phyloP scores from a whole-genome alignment of 306 rosid genomes.

The Quillaja saponaria region DNA sequence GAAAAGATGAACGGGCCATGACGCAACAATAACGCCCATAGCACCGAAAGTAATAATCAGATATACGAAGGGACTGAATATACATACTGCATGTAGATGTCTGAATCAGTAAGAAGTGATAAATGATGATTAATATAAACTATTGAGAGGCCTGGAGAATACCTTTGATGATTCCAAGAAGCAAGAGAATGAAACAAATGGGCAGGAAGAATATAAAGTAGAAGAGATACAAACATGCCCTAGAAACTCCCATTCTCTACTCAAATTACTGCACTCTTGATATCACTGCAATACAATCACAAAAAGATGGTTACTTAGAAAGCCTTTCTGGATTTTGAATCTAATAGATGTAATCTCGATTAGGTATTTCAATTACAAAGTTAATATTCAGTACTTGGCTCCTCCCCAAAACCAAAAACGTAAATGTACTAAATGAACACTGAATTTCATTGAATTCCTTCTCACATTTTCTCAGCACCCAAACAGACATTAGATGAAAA shows the following conservation, averaged over 20 bases:
- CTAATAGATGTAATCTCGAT: no score
- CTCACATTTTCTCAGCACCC: no score
- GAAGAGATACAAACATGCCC: slow-evolving; percentile 9
- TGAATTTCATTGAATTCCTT: no score
- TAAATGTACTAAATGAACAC: no score
- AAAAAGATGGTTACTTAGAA: neutral
- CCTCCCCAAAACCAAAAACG: no score
- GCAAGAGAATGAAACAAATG: slow-evolving; percentile 16
- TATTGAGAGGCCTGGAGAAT: neutral
- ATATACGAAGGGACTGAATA: slow-evolving; percentile 27
- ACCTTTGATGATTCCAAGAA: slow-evolving; percentile 33
- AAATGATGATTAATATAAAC: neutral
- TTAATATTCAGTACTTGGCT: no score
- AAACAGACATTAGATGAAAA: no score
- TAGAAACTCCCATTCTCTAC: slow-evolving; percentile 13
- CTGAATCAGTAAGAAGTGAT: neutral
- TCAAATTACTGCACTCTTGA: neutral
- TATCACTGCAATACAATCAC: neutral
- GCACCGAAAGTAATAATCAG: slow-evolving; percentile 28
- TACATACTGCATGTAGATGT: neutral
- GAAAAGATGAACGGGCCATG: slow-evolving; percentile 26
- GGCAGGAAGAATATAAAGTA: slow-evolving; percentile 26
- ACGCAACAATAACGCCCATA: slow-evolving; percentile 12
- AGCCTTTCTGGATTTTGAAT: no score
- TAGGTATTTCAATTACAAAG: no score